Evolutionary conservation across 163 green algal species (phyloP).

Genomic region (Scenedesmus sp.): DNA sequence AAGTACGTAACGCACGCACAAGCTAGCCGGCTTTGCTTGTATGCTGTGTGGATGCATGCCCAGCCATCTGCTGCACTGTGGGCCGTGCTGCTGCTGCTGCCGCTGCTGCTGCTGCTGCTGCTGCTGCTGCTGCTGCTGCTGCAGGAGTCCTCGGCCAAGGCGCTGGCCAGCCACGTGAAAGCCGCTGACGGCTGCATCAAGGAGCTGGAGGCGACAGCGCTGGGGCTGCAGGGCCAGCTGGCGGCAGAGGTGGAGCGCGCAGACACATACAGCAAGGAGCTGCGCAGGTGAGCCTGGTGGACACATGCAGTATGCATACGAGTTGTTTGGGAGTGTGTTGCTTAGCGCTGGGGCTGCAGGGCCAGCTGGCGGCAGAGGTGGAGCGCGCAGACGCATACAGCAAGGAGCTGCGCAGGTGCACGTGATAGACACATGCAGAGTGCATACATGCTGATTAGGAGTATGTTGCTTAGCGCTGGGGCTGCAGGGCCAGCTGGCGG

Average conservation of each 20-base stretch:
- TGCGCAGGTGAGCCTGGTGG: constrained; percentile 24
- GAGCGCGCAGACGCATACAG: constrained; percentile 45
- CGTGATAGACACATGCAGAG: not conserved
- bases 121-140: not conserved
- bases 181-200: constrained; percentile 45
- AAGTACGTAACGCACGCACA: too few species aligned
- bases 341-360: not conserved
- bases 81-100: too few species aligned
- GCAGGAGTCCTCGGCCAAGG: constrained; percentile 26
- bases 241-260: constrained; percentile 49
- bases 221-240: constrained; percentile 43
- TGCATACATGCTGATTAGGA: too few species aligned
- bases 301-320: not conserved
- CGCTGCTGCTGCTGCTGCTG: too few species aligned
- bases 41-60: too few species aligned
- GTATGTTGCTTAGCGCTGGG: not conserved
- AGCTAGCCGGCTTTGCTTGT: too few species aligned
- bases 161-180: constrained; percentile 37
- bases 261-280: constrained; percentile 32
- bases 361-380: not conserved
- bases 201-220: constrained; percentile 45
- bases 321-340: not conserved
- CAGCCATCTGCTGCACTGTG: too few species aligned
- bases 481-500: constrained; percentile 26
- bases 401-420: constrained; percentile 32